Evolutionary conservation across 257 asterid genomes (phyloP).

Genomic region (Lycium ferocissimum): DNA sequence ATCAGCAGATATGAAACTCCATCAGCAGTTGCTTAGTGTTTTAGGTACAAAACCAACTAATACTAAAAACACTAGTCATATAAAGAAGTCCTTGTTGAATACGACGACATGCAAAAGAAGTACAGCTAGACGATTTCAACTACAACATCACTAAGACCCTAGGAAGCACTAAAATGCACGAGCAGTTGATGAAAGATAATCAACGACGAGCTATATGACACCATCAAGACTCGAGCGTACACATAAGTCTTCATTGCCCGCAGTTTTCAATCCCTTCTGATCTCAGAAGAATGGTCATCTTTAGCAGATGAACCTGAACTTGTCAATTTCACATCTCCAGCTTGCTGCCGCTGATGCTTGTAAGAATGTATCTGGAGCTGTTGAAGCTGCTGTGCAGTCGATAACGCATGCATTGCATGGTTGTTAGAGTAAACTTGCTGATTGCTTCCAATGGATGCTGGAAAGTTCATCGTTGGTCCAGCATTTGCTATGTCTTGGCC

Average conservation of each 20-base stretch:
- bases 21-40: neutral
- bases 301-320: slow-evolving; percentile 49
- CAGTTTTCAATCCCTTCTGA: neutral
- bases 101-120: neutral
- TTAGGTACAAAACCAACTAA: neutral
- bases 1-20: too few relatives aligned
- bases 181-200: neutral
- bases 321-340: slow-evolving; percentile 57
- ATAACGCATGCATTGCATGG: slow-evolving; percentile 63
- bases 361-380: slow-evolving; percentile 85
- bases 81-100: neutral
- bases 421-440: slow-evolving; percentile 61
- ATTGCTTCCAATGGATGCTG: slow-evolving; percentile 60
- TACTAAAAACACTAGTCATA: neutral
- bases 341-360: slow-evolving; percentile 45
- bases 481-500: slow-evolving; percentile 64
- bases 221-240: neutral
- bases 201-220: neutral
- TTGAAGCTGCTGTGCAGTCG: slow-evolving; percentile 79
- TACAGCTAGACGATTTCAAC: neutral
- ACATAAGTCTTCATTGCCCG: neutral
- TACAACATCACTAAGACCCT: neutral
- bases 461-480: slow-evolving; percentile 70
- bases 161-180: neutral
- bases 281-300: slow-evolving; percentile 48